A percentile compares a stretch with the other conserved stretches of the same genome.
Evolutionary conservation across 2,329 filamentous ascomycete species (phyloP).

Genomic region (Pseudogymnoascus sp.): DNA sequence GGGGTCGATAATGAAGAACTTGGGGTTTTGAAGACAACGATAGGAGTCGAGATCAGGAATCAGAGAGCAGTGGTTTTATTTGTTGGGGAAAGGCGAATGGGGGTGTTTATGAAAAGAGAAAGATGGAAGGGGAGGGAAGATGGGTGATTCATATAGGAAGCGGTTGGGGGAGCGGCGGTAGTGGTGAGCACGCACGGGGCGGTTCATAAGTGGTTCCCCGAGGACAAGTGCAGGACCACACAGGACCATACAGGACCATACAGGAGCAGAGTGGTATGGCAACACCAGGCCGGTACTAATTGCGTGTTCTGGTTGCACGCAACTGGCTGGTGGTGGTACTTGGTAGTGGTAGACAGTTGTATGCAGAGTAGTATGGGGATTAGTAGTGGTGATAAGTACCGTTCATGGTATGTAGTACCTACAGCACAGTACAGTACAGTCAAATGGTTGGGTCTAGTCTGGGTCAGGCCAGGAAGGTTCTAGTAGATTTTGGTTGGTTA

Average conservation of each 20-base stretch:
- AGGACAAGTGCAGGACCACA: not conserved
- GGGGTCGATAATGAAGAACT: not conserved
- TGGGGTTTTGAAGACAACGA: not conserved
- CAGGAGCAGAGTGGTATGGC: not conserved
- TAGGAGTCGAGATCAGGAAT: not conserved
- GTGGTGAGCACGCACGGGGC: not conserved
- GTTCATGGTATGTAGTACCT: not conserved
- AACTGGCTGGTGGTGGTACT: not conserved
- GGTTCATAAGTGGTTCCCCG: not conserved
- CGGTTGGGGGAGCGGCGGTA: not conserved
- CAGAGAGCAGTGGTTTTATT: not conserved
- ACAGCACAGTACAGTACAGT: no score
- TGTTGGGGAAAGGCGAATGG: not conserved
- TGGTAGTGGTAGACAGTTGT: not conserved
- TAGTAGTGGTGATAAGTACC: not conserved
- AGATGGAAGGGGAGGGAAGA: not conserved
- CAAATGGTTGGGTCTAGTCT: no score
- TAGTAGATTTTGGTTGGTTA: not conserved
- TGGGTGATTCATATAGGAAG: not conserved
- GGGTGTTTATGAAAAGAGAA: not conserved
- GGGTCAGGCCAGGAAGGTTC: constrained; percentile 4
- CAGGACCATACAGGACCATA: not conserved
- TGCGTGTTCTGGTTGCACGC: not conserved
- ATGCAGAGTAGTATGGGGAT: not conserved
- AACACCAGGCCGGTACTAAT: not conserved